Conservation (phyloP, 176 grass and related monocot genomes). For the Zoysia japonica region DNA sequence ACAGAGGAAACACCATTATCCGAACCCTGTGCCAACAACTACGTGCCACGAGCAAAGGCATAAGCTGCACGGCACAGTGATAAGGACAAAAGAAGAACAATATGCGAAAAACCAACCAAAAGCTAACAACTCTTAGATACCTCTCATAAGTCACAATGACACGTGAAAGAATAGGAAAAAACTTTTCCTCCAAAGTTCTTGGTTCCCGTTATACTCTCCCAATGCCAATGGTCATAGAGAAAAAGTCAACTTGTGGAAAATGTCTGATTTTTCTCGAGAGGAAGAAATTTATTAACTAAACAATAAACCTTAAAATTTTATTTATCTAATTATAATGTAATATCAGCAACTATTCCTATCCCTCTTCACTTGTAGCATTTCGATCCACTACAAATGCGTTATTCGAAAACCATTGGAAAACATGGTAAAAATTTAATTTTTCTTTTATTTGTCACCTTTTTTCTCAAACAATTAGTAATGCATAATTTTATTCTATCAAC, state of each 20-base stretch:
- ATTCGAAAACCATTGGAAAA: too few species aligned
- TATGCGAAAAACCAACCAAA: not conserved
- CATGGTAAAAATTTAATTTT: too few species aligned
- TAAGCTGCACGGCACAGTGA: not conserved
- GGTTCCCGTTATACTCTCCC: not conserved
- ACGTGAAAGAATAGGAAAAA: not conserved
- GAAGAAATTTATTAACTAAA: not conserved
- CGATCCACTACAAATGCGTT: too few species aligned
- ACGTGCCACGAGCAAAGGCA: not conserved
- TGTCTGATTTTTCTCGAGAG: not conserved
- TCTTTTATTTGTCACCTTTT: too few species aligned
- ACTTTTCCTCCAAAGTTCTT: not conserved
- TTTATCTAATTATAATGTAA: too few species aligned
- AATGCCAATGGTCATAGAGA: not conserved
- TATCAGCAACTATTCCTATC: not conserved
- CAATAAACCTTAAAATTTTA: too few species aligned
- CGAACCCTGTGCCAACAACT: not conserved
- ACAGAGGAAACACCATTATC: not conserved
- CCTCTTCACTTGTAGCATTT: not conserved
- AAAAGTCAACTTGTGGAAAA: not conserved
- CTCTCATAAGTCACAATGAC: not conserved
- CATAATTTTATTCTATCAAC: too few species aligned
- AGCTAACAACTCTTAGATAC: constrained; percentile 23
- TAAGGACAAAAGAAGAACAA: not conserved
- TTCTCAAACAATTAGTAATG: too few species aligned